These are phyloP conservation scores for Ilyonectria destructans DNA, from an alignment of 2,329 filamentous ascomycete genomes.

Conservation along the genomic window DNA sequence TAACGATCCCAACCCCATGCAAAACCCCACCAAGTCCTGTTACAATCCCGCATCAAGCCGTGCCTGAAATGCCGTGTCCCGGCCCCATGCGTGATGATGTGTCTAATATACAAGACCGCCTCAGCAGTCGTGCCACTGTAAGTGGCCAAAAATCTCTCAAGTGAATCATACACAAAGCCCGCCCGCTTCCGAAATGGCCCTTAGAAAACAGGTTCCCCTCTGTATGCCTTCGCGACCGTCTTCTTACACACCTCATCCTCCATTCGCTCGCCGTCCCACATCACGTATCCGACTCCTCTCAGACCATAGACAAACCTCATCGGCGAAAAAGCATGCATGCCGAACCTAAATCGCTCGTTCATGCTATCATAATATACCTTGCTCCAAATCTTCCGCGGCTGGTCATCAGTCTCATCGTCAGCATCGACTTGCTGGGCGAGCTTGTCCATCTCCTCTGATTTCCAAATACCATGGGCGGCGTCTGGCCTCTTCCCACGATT, in stretches of 20 bases:
- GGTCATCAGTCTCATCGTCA: slow-evolving; percentile 35
- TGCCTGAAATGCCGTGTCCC: not conserved
- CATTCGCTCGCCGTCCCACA: slow-evolving; percentile 44
- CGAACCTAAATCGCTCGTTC: slow-evolving; percentile 37
- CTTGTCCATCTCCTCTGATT: slow-evolving; percentile 38
- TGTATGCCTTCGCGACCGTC: slow-evolving; percentile 38
- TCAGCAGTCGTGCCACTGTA: not conserved
- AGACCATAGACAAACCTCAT: slow-evolving; percentile 43
- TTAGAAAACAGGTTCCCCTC: slow-evolving; percentile 40
- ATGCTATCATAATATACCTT: slow-evolving; percentile 38
- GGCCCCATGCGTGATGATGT: slow-evolving; percentile 4
- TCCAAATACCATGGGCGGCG: slow-evolving; percentile 28
- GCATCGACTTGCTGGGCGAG: slow-evolving; percentile 38
- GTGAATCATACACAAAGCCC: not conserved
- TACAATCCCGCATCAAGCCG: slow-evolving; percentile 1
- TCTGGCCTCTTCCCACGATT: slow-evolving; percentile 28
- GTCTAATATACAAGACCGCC: slow-evolving; percentile 10
- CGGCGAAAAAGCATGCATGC: slow-evolving; percentile 34
- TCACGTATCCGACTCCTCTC: slow-evolving; percentile 41
- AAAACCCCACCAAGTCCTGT: slow-evolving; percentile 13
- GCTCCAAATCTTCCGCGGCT: slow-evolving; percentile 40
- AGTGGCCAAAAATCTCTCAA: not conserved
- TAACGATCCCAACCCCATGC: not conserved
- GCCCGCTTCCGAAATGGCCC: no score
- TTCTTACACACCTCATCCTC: slow-evolving; percentile 36